Evolutionary conservation across 2,329 filamentous ascomycete genomes (phyloP).

Genomic region (Colletotrichum noveboracense): DNA sequence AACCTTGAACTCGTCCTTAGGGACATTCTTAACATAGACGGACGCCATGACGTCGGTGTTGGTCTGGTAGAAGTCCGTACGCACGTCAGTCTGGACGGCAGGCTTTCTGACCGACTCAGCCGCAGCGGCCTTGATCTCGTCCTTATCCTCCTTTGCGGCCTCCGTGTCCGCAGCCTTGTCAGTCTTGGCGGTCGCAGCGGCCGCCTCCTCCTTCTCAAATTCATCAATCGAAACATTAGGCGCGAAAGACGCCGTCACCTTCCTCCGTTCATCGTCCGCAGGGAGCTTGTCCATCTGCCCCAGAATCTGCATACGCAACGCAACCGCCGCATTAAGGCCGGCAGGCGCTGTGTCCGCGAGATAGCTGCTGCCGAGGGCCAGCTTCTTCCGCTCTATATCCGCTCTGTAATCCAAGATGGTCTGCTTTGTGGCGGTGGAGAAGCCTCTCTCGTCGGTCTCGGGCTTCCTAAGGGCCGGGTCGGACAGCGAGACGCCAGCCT

Average conservation of each 20-base stretch:
- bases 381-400: conserved; percentile 30
- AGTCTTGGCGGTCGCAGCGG: conserved; percentile 17
- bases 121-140: conserved; percentile 4
- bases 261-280: conserved; percentile 49
- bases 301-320: conserved; percentile 54
- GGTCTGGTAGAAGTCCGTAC: conserved; percentile 39
- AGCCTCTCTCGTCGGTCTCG: conserved; percentile 48
- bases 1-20: conserved; percentile 44
- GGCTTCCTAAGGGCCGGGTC: conserved; percentile 35
- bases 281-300: conserved; percentile 48
- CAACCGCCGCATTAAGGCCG: conserved; percentile 46
- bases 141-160: conserved; percentile 25
- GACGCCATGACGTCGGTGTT: conserved; percentile 39
- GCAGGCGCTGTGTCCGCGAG: conserved; percentile 6
- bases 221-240: conserved; percentile 13
- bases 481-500: conserved; percentile 38
- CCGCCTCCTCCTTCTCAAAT: background rate
- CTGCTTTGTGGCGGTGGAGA: conserved; percentile 47
- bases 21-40: conserved; percentile 47
- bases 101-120: background rate
- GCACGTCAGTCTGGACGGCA: conserved; percentile 29
- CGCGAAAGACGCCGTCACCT: conserved; percentile 39
- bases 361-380: conserved; percentile 8
- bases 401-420: conserved; percentile 32
- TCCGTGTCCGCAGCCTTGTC: conserved; percentile 26